Conservation (phyloP, 176 grass and related monocot genomes). For the Urochloa ruziziensis region DNA sequence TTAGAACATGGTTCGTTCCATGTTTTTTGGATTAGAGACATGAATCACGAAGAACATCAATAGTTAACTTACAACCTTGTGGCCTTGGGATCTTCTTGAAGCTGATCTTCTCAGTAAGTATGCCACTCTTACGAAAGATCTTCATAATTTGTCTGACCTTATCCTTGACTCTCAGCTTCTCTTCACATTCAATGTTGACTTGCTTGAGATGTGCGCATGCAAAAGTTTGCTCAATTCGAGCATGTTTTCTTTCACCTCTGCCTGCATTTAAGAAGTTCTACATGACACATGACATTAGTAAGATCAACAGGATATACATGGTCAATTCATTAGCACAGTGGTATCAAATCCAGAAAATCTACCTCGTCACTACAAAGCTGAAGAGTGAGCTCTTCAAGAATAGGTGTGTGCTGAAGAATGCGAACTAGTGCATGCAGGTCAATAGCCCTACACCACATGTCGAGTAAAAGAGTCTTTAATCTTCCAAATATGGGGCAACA, state of each 20-base stretch:
- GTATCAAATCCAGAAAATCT: too few species aligned
- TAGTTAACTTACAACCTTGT: not conserved
- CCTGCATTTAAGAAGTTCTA: not conserved
- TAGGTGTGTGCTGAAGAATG: too few species aligned
- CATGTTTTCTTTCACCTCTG: not conserved
- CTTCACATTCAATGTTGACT: slow-evolving; percentile 12
- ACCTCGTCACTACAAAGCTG: too few species aligned
- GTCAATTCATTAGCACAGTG: not conserved
- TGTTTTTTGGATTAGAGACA: not conserved
- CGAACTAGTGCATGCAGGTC: too few species aligned
- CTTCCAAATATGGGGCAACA: not conserved
- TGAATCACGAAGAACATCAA: not conserved
- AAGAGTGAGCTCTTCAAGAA: too few species aligned
- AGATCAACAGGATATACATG: not conserved
- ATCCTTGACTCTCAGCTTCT: not conserved
- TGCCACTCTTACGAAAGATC: not conserved
- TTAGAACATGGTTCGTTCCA: not conserved
- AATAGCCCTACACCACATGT: too few species aligned
- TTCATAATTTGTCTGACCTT: slow-evolving; percentile 5
- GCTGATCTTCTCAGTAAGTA: not conserved
- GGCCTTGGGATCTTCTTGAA: not conserved
- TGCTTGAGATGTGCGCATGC: not conserved
- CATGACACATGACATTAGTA: not conserved
- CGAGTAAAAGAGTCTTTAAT: not conserved
- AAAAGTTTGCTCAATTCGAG: not conserved